Evolutionary conservation across 2,329 filamentous ascomycete genomes (phyloP).

Genomic region (Chrysoporthe austroafricana): DNA sequence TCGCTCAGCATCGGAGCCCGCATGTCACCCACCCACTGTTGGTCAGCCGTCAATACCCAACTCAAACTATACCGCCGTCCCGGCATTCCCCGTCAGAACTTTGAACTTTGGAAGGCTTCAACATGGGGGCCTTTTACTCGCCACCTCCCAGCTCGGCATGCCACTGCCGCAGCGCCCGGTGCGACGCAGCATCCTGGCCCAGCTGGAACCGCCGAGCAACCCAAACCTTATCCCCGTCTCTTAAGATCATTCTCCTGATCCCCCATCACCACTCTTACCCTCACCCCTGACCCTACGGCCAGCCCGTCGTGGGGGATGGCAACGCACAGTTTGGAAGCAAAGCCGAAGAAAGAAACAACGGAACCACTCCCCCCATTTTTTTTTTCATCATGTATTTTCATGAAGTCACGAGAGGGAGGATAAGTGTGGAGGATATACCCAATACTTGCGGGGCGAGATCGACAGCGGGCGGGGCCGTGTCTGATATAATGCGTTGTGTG

Average conservation of each 20-base stretch:
- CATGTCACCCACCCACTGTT: background rate
- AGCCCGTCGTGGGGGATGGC: background rate
- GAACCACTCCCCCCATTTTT: background rate
- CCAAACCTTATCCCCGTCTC: background rate
- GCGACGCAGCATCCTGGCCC: background rate
- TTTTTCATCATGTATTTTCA: slow-evolving; percentile 7
- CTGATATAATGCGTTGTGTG: background rate
- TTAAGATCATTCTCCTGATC: background rate
- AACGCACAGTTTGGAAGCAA: background rate
- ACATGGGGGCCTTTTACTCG: background rate
- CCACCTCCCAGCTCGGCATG: background rate
- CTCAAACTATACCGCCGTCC: background rate
- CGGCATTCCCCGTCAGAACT: background rate
- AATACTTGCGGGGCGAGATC: slow-evolving; percentile 16
- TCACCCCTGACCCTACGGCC: background rate
- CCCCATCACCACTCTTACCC: background rate
- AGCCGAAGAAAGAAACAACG: background rate
- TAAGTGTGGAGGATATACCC: slow-evolving; percentile 30
- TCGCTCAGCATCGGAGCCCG: background rate
- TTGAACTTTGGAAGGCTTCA: background rate
- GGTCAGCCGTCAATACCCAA: background rate
- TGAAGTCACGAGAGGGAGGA: slow-evolving; percentile 22
- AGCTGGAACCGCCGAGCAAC: background rate
- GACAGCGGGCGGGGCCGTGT: background rate
- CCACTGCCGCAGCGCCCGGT: background rate